phyloP scores from a whole-genome alignment of 176 grass and related monocot species.

The Ensete ventricosum region DNA sequence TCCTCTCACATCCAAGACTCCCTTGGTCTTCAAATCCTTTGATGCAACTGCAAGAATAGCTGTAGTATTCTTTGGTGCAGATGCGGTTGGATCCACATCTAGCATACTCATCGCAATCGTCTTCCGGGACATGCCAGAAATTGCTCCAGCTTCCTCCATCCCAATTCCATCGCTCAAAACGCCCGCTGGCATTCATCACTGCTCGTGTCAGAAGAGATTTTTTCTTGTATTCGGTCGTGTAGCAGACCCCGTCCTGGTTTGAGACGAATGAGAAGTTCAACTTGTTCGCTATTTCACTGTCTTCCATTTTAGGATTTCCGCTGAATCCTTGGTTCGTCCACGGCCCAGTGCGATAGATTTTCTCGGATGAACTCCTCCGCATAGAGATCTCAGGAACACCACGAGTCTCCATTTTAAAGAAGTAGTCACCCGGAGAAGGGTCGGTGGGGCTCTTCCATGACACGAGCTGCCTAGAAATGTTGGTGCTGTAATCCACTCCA shows the following conservation, averaged over 20 bases:
- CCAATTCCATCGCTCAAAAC: constrained; percentile 42
- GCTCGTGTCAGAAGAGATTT: constrained; percentile 34
- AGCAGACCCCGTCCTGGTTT: constrained; percentile 30
- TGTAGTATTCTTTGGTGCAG: constrained; percentile 34
- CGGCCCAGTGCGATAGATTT: constrained; percentile 44
- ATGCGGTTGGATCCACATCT: constrained; percentile 39
- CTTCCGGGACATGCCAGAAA: constrained; percentile 52
- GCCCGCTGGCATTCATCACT: constrained; percentile 26
- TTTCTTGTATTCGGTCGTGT: constrained; percentile 20
- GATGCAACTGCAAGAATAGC: constrained; percentile 37
- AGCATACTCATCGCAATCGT: constrained; percentile 46
- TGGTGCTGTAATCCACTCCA: constrained; percentile 30
- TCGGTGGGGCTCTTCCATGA: constrained; percentile 53
- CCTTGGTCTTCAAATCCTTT: constrained; percentile 36
- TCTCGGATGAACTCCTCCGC: constrained; percentile 21
- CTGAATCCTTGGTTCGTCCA: constrained; percentile 54
- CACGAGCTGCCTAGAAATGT: constrained; percentile 30
- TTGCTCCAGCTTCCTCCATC: constrained; percentile 26
- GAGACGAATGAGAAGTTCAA: constrained; percentile 49
- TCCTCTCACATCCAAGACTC: constrained; percentile 37
- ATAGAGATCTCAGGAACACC: constrained; percentile 52
- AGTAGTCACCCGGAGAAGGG: constrained; percentile 31
- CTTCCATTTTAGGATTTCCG: constrained; percentile 41
- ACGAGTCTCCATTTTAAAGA: constrained; percentile 32
- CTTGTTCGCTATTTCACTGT: constrained; percentile 23